These are phyloP conservation scores for Aspergillus piperis DNA, from an alignment of 2,329 filamentous ascomycete genomes.

Conservation along the genomic window DNA sequence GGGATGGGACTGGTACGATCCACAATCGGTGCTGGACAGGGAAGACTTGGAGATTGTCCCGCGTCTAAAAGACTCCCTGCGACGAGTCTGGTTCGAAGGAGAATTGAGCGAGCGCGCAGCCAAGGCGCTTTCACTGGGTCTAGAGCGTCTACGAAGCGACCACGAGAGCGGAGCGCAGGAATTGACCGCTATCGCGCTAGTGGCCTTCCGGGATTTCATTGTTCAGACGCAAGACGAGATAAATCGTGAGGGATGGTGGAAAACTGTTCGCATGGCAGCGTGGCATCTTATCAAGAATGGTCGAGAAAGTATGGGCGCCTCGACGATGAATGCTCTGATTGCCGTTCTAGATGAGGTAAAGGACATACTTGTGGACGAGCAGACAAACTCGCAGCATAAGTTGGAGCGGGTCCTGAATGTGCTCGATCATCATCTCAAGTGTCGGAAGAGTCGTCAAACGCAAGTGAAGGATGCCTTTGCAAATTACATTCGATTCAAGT, in stretches of 20 bases:
- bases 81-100: constrained; percentile 61
- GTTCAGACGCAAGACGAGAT: constrained; percentile 23
- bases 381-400: constrained; percentile 13
- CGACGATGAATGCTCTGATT: constrained; percentile 50
- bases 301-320: constrained; percentile 66
- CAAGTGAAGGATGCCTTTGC: constrained; percentile 29
- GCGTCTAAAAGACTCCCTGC: constrained; percentile 58
- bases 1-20: constrained; percentile 59
- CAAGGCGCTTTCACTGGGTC: constrained; percentile 47
- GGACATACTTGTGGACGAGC: constrained; percentile 24
- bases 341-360: constrained; percentile 27
- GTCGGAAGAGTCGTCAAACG: constrained; percentile 23
- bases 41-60: constrained; percentile 57
- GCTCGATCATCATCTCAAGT: constrained; percentile 30
- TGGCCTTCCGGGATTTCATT: constrained; percentile 52
- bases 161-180: constrained; percentile 62
- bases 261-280: constrained; percentile 54
- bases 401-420: constrained; percentile 26
- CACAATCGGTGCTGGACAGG: constrained; percentile 51
- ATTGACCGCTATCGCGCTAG: constrained; percentile 57
- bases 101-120: constrained; percentile 53
- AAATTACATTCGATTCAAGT: constrained; percentile 26
- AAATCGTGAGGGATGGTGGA: constrained; percentile 54
- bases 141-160: constrained; percentile 56
- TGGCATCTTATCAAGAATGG: constrained; percentile 69